phyloP scores from a whole-genome alignment of 768 basidiomycete species.

The Leccinum broughii region DNA sequence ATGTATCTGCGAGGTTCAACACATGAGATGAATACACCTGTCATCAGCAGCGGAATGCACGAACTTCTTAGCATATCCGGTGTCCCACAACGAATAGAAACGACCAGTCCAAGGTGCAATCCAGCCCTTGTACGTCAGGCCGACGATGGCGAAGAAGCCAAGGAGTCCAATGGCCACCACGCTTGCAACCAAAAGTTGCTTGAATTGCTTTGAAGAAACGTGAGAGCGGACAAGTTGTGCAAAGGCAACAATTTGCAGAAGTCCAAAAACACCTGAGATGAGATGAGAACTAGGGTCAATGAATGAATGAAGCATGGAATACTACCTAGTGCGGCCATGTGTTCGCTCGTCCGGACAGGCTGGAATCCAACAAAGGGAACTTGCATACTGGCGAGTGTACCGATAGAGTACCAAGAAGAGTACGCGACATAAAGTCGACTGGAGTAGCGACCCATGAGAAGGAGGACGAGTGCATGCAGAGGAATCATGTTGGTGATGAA shows the following conservation, averaged over 20 bases:
- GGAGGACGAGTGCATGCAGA: conserved; percentile 88
- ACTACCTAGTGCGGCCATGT: conserved; percentile 95
- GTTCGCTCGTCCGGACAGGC: conserved; percentile 95
- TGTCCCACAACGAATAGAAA: conserved; percentile 99
- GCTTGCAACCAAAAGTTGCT: conserved; percentile 67
- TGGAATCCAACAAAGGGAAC: conserved; percentile 99
- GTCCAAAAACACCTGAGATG: conserved; percentile 84
- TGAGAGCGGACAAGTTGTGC: conserved; percentile 86
- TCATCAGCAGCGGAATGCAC: conserved; percentile 19
- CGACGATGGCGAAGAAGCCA: conserved; percentile 70
- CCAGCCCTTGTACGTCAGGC: conserved; percentile 88
- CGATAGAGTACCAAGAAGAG: conserved; percentile 97
- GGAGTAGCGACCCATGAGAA: conserved; percentile 95
- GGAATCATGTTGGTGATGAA: conserved; percentile 99
- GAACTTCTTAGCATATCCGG: conserved; percentile 97
- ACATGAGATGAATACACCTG: not conserved
- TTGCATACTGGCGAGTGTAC: conserved; percentile 97
- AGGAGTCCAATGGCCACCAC: conserved; percentile 71
- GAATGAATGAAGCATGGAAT: not conserved
- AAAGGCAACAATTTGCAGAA: conserved; percentile 95
- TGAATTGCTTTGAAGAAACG: conserved; percentile 91
- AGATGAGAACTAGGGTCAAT: conserved; percentile 8
- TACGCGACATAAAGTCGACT: conserved; percentile 92
- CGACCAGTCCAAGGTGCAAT: conserved; percentile 99
- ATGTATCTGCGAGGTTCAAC: conserved; percentile 61